A percentile compares a stretch with the other conserved stretches of the same genome.
These are phyloP conservation scores for Coniella vitis DNA, from an alignment of 2,329 filamentous ascomycete genomes.

Conservation along the genomic window DNA sequence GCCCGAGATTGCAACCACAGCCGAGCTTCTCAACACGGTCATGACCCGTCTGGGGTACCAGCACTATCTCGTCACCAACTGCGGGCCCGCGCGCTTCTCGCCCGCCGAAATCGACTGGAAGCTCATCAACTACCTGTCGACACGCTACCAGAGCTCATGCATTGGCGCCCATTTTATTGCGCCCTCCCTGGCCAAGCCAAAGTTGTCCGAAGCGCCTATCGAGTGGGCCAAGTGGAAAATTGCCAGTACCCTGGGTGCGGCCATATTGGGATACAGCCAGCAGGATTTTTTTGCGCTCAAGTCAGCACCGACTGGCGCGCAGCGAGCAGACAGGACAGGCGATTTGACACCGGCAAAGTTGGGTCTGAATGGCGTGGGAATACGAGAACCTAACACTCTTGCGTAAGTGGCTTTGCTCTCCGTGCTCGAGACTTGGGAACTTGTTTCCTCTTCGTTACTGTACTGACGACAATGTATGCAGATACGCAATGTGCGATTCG, in stretches of 20 bases:
- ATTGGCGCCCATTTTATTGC: conserved; percentile 55
- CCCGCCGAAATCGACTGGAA: conserved; percentile 46
- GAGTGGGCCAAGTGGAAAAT: conserved; percentile 51
- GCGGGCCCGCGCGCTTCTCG: conserved; percentile 39
- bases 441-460: neutral
- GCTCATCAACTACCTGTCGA: conserved; percentile 41
- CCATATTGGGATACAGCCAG: conserved; percentile 49
- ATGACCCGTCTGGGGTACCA: conserved; percentile 56
- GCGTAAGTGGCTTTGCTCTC: conserved; percentile 22
- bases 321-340: conserved; percentile 14
- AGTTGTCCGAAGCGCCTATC: conserved; percentile 32
- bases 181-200: conserved; percentile 47
- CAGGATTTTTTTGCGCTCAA: conserved; percentile 43
- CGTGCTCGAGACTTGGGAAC: no score
- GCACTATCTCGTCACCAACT: conserved; percentile 50
- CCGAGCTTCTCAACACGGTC: conserved; percentile 47
- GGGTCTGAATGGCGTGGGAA: conserved; percentile 24
- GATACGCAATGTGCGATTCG: conserved; percentile 55
- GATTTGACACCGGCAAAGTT: conserved; percentile 18
- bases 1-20: conserved; percentile 45
- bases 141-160: conserved; percentile 42
- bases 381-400: conserved; percentile 46
- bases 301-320: conserved; percentile 17
- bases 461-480: neutral
- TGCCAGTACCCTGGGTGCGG: conserved; percentile 40